Conservation (phyloP, 2,329 filamentous ascomycete genomes). For the Hypoxylon sp. region DNA sequence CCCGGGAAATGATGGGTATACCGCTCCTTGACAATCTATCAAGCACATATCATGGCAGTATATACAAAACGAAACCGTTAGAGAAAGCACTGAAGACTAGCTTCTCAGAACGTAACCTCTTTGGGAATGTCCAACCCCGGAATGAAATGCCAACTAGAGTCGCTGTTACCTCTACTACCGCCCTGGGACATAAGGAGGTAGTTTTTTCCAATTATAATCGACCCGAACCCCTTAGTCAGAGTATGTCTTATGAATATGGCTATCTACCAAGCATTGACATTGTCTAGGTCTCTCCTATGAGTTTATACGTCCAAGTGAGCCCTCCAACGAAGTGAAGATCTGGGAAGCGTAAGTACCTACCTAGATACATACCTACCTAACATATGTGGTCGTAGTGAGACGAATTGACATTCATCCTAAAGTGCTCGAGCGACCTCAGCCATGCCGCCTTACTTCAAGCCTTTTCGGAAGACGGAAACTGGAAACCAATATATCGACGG, state of each 20-base stretch:
- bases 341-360: slow-evolving; percentile 51
- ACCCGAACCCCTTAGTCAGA: slow-evolving; percentile 44
- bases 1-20: slow-evolving; percentile 48
- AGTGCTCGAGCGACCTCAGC: slow-evolving; percentile 52
- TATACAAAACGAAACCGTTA: slow-evolving; percentile 52
- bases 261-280: slow-evolving; percentile 3
- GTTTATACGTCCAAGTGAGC: slow-evolving; percentile 48
- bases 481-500: slow-evolving; percentile 44
- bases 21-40: slow-evolving; percentile 51
- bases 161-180: slow-evolving; percentile 49
- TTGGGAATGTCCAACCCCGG: slow-evolving; percentile 45
- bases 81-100: slow-evolving; percentile 47
- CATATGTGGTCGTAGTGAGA: not conserved
- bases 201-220: slow-evolving; percentile 53
- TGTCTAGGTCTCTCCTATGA: slow-evolving; percentile 46
- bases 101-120: slow-evolving; percentile 50
- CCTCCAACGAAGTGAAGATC: slow-evolving; percentile 48
- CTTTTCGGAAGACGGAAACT: slow-evolving; percentile 49
- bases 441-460: slow-evolving; percentile 48
- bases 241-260: slow-evolving; percentile 25
- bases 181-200: slow-evolving; percentile 44
- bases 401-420: not conserved
- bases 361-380: not conserved
- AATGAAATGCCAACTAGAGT: slow-evolving; percentile 48
- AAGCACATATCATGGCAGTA: slow-evolving; percentile 50